Percentiles rank a stretch among this genome's conserved stretches.
These are phyloP conservation scores for Pestalotiopsis fici DNA, from an alignment of 2,329 filamentous ascomycete species.

Conservation along the genomic window DNA sequence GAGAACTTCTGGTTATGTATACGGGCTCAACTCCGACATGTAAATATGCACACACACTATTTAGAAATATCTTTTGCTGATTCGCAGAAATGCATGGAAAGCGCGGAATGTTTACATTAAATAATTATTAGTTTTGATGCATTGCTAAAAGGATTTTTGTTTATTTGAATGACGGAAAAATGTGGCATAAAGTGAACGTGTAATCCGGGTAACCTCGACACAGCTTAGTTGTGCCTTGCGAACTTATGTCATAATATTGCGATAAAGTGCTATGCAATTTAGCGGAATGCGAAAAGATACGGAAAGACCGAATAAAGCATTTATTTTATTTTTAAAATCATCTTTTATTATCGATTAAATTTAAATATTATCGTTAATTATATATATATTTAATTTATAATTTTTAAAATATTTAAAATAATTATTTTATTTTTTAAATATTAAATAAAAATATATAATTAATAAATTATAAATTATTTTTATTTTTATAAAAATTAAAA, in stretches of 20 bases:
- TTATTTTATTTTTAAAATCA: neutral
- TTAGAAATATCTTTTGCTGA: neutral
- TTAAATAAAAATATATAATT: neutral
- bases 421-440: conserved; percentile 5
- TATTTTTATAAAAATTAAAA: neutral
- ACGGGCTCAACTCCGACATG: neutral
- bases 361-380: neutral
- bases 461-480: conserved; percentile 6
- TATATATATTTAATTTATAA: no score
- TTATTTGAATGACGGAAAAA: no score
- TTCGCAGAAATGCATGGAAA: neutral
- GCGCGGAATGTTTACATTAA: neutral
- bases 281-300: neutral
- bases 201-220: no score
- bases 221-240: no score
- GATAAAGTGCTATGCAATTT: neutral
- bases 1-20: neutral
- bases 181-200: no score
- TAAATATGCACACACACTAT: neutral
- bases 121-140: no score
- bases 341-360: neutral
- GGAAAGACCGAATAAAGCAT: no score
- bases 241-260: no score
- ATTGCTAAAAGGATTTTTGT: no score
- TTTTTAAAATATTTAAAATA: conserved; percentile 5